Conservation (phyloP, 305 asterid genomes). For the Ilex paraguariensis region DNA sequence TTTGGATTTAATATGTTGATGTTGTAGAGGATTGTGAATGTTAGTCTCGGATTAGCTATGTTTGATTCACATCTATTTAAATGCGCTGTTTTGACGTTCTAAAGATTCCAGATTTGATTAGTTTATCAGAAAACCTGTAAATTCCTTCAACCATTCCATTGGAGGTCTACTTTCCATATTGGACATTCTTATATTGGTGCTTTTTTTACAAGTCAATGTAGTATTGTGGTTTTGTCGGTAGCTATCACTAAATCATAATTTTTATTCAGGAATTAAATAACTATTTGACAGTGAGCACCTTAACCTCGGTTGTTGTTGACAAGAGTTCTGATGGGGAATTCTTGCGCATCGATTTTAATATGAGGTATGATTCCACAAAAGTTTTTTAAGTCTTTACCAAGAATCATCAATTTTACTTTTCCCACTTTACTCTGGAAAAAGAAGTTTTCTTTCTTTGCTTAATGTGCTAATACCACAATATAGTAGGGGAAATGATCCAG, state of each 20-base stretch:
- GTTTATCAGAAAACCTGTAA: too few relatives aligned
- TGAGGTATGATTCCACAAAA: conserved; percentile 43
- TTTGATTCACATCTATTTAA: neutral
- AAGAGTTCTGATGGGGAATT: conserved; percentile 87
- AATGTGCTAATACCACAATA: too few relatives aligned
- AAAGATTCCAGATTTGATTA: too few relatives aligned
- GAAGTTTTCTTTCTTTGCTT: neutral
- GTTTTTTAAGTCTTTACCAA: too few relatives aligned
- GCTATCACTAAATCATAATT: neutral
- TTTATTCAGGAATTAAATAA: conserved; percentile 62
- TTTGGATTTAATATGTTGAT: neutral
- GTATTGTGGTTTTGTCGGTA: neutral
- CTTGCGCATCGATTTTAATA: conserved; percentile 80
- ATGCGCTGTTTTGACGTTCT: too few relatives aligned
- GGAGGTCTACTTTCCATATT: too few relatives aligned
- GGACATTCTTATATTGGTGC: neutral
- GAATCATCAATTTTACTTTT: too few relatives aligned
- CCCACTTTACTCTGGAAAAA: too few relatives aligned
- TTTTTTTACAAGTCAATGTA: too few relatives aligned
- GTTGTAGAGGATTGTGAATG: neutral
- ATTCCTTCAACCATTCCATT: too few relatives aligned
- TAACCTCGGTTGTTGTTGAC: conserved; percentile 72
- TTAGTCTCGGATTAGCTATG: too few relatives aligned
- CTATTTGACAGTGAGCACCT: conserved; percentile 64
- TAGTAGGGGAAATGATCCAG: too few relatives aligned